phyloP scores from a whole-genome alignment of 2,329 filamentous ascomycete species.

The Aschersonia sp. region DNA sequence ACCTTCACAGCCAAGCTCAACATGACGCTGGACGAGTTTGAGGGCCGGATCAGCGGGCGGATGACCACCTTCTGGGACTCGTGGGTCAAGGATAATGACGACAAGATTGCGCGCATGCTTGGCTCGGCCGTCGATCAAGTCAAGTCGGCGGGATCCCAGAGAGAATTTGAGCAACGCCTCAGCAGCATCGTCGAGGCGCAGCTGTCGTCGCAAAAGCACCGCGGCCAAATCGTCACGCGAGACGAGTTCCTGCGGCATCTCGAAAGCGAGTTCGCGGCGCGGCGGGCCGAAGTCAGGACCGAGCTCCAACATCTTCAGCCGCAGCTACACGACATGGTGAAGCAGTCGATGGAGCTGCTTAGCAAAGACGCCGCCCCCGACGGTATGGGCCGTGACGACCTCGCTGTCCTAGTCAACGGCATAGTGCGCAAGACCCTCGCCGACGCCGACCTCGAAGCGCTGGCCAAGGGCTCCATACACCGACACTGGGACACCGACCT shows the following conservation, averaged over 20 bases:
- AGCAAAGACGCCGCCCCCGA: constrained; percentile 8
- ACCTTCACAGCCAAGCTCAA: constrained; percentile 14
- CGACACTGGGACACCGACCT: constrained; percentile 28
- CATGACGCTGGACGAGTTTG: constrained; percentile 10
- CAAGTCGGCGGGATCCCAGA: constrained; percentile 16
- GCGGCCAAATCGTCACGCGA: constrained; percentile 26
- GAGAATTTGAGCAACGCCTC: constrained; percentile 19
- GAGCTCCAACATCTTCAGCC: constrained; percentile 24
- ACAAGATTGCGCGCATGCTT: constrained; percentile 17
- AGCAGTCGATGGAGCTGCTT: constrained; percentile 14
- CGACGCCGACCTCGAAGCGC: constrained; percentile 29
- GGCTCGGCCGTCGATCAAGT: constrained; percentile 19
- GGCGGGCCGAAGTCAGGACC: constrained; percentile 22
- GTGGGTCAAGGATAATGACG: constrained; percentile 37
- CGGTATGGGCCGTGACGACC: constrained; percentile 24
- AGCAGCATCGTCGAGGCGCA: constrained; percentile 22
- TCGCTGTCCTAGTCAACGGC: constrained; percentile 24
- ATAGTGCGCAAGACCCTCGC: constrained; percentile 27
- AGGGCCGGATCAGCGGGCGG: constrained; percentile 13
- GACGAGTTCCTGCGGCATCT: constrained; percentile 34
- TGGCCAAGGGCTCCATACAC: constrained; percentile 31
- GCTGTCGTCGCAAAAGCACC: constrained; percentile 12
- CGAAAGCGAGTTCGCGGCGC: constrained; percentile 20
- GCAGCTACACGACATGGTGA: constrained; percentile 17
- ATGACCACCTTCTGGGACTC: constrained; percentile 30